A percentile compares a stretch with the other conserved stretches of the same genome.
Conservation (phyloP, 2,329 filamentous ascomycete genomes). For the Paecilomyces dactylethromorphus region DNA sequence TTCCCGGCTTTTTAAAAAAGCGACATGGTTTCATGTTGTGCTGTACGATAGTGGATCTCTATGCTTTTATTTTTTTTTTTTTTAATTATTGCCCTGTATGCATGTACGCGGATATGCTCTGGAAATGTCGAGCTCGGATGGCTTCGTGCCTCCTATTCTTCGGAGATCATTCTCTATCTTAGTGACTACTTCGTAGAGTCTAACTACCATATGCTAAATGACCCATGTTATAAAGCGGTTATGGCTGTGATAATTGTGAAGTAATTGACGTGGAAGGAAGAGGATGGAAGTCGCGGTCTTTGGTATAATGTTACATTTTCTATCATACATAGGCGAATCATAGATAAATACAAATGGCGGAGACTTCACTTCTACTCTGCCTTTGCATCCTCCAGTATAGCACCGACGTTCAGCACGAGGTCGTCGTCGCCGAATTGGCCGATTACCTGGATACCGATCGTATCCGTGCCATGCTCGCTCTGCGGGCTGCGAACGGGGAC, state of each 20-base stretch:
- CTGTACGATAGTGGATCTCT: neutral
- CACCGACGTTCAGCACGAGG: conserved; percentile 32
- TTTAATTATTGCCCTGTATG: conserved; percentile 1
- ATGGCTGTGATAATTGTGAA: too few species aligned
- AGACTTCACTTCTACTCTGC: neutral
- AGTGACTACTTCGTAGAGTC: too few species aligned
- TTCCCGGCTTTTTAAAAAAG: neutral
- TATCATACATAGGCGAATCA: neutral
- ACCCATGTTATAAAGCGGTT: neutral
- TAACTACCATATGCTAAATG: neutral
- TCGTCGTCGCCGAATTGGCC: conserved; percentile 43
- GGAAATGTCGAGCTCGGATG: neutral
- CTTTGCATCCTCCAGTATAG: conserved; percentile 21
- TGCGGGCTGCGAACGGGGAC: conserved; percentile 54
- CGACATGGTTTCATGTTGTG: neutral
- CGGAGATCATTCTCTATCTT: too few species aligned
- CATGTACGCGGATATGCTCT: neutral
- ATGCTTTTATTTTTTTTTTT: neutral
- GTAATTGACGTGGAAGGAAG: too few species aligned
- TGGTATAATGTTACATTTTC: neutral
- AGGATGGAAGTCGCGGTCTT: neutral
- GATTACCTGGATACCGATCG: conserved; percentile 40
- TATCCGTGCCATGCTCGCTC: conserved; percentile 6
- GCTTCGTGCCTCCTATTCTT: neutral
- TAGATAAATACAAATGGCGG: neutral